Conservation (phyloP, 768 basidiomycete species). For the Naematelia aurantialba region DNA sequence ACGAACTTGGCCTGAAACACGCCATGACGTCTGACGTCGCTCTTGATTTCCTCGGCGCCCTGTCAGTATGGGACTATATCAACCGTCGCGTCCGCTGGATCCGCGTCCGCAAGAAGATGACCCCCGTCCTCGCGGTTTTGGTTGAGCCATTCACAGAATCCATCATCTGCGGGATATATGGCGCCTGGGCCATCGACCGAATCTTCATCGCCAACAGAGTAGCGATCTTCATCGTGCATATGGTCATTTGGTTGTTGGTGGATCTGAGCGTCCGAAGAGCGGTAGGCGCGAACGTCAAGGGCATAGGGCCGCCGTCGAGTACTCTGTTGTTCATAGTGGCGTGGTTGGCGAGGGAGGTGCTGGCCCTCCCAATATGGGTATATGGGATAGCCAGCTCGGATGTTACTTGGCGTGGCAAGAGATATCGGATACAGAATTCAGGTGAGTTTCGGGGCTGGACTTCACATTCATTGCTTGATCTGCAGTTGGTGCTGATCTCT, state of each 20-base stretch:
- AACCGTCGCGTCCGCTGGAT: slow-evolving; percentile 93
- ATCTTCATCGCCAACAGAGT: slow-evolving; percentile 38
- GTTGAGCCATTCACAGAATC: slow-evolving; percentile 91
- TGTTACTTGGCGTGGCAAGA: slow-evolving; percentile 81
- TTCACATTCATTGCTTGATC: not conserved
- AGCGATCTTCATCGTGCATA: slow-evolving; percentile 57
- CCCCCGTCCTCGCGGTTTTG: slow-evolving; percentile 69
- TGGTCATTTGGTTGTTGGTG: slow-evolving; percentile 63
- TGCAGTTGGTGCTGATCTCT: slow-evolving; percentile 2
- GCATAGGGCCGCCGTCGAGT: slow-evolving; percentile 40
- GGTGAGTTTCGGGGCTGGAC: slow-evolving; percentile 59
- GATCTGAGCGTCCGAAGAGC: slow-evolving; percentile 80
- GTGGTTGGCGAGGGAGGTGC: slow-evolving; percentile 73
- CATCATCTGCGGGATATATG: slow-evolving; percentile 65
- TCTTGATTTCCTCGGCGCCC: slow-evolving; percentile 79
- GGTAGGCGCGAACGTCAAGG: slow-evolving; percentile 66
- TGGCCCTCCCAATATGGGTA: slow-evolving; percentile 84
- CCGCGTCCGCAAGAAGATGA: slow-evolving; percentile 92
- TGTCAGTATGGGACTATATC: slow-evolving; percentile 79
- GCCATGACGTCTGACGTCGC: slow-evolving; percentile 88
- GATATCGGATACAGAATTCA: slow-evolving; percentile 68
- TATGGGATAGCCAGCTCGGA: slow-evolving; percentile 75
- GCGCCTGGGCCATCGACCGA: slow-evolving; percentile 57
- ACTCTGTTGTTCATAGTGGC: slow-evolving; percentile 65
- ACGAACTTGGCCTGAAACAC: slow-evolving; percentile 82